These are phyloP conservation scores for Aspergillus avenaceus DNA, from an alignment of 495 filamentous ascomycete species.

Conservation along the genomic window DNA sequence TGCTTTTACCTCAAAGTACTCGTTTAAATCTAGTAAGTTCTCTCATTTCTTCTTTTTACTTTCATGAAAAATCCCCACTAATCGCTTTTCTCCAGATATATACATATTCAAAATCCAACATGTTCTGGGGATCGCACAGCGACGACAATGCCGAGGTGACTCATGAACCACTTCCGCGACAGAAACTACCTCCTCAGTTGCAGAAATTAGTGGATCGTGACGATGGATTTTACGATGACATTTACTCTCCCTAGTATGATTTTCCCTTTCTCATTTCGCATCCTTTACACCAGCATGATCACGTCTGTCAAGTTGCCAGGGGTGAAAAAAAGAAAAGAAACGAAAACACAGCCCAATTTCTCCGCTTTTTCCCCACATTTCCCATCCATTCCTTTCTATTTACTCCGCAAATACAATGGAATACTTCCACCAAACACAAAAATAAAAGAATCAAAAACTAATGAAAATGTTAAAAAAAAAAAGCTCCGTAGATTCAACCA, in stretches of 20 bases:
- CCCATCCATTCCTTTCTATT: not conserved
- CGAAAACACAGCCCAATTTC: not conserved
- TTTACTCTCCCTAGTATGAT: constrained; percentile 78
- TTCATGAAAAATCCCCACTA: not conserved
- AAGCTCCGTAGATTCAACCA: constrained; percentile 77
- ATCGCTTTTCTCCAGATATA: not conserved
- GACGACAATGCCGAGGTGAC: constrained; percentile 33
- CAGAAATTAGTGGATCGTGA: constrained; percentile 75
- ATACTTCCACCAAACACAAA: too few species aligned
- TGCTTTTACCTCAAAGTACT: not conserved
- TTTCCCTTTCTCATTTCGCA: not conserved
- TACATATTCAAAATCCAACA: constrained; percentile 12
- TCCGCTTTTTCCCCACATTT: not conserved
- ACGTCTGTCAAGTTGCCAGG: not conserved
- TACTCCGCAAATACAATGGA: constrained; percentile 10
- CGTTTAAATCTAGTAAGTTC: not conserved
- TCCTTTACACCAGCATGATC: not conserved
- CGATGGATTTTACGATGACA: constrained; percentile 71
- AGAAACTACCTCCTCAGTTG: constrained; percentile 62
- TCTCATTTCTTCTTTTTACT: not conserved
- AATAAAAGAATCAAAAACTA: not conserved
- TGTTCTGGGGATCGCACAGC: constrained; percentile 33
- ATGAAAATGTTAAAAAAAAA: not conserved
- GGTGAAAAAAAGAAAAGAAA: not conserved
- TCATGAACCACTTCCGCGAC: constrained; percentile 49